Evolutionary conservation across 352 stramenopile species (phyloP).

Genomic region (Phytophthora pseudosyringae): DNA sequence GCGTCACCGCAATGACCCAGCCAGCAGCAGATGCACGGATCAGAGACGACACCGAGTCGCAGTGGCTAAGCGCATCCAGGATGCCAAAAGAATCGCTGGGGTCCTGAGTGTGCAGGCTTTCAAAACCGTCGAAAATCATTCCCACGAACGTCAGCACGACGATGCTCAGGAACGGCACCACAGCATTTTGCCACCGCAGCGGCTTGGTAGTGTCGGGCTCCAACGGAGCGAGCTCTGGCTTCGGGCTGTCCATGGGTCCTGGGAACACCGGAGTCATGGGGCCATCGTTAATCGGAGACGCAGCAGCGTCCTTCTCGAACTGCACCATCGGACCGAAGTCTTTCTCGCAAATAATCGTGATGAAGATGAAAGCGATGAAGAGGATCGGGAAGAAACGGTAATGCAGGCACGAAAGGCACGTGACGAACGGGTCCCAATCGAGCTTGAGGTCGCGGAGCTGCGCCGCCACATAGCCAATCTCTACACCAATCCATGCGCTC

Average conservation of each 20-base stretch:
- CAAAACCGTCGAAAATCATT: slow-evolving; percentile 88
- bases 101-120: slow-evolving; percentile 48
- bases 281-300: slow-evolving; percentile 68
- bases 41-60: slow-evolving; percentile 77
- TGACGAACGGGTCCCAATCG: slow-evolving; percentile 90
- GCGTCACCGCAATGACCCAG: slow-evolving; percentile 72
- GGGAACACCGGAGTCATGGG: slow-evolving; percentile 66
- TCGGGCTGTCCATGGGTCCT: slow-evolving; percentile 74
- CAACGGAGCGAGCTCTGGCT: slow-evolving; percentile 66
- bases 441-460: slow-evolving; percentile 78
- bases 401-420: slow-evolving; percentile 82
- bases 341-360: slow-evolving; percentile 90
- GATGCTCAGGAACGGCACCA: slow-evolving; percentile 84
- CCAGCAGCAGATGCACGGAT: slow-evolving; percentile 80
- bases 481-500: slow-evolving; percentile 90
- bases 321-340: slow-evolving; percentile 90
- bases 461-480: slow-evolving; percentile 88
- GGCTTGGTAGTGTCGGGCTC: slow-evolving; percentile 78
- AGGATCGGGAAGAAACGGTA: slow-evolving; percentile 91
- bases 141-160: slow-evolving; percentile 86
- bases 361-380: slow-evolving; percentile 91
- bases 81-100: slow-evolving; percentile 59
- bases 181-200: slow-evolving; percentile 85
- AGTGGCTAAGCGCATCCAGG: slow-evolving; percentile 79
- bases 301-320: slow-evolving; percentile 83